Percentiles rank a stretch among this genome's conserved stretches.
phyloP scores from a whole-genome alignment of 2,329 filamentous ascomycete species.

The Calonectria henricotiae region DNA sequence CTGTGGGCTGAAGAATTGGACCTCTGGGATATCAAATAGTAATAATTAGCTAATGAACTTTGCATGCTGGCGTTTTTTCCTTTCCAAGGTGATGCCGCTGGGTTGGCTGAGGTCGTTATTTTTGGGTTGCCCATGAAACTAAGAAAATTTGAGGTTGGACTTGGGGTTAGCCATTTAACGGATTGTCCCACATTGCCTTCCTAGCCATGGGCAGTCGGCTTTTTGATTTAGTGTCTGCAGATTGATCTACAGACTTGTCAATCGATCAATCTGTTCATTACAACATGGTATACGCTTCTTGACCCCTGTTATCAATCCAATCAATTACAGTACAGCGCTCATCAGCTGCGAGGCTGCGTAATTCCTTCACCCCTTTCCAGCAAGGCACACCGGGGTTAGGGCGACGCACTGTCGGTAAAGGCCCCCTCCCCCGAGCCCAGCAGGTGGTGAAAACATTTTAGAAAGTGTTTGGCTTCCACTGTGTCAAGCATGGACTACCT shows the following conservation, averaged over 20 bases:
- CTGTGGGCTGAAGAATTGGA: too few species aligned
- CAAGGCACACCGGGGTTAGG: not conserved
- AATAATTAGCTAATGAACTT: not conserved
- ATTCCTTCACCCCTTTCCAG: slow-evolving; percentile 2
- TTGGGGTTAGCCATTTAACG: not conserved
- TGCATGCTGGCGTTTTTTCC: not conserved
- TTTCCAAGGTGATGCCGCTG: too few species aligned
- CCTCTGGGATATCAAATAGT: too few species aligned
- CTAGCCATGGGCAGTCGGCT: not conserved
- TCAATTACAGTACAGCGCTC: not conserved
- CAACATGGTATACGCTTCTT: not conserved
- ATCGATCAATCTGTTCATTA: not conserved
- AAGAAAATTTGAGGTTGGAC: not conserved
- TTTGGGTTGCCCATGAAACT: not conserved
- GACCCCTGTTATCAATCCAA: slow-evolving; percentile 17
- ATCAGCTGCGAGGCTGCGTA: not conserved
- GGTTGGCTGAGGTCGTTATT: not conserved
- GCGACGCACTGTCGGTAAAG: not conserved
- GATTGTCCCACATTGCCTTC: not conserved
- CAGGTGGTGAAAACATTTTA: not conserved
- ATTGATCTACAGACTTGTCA: not conserved
- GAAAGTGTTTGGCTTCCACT: not conserved
- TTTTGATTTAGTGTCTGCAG: not conserved
- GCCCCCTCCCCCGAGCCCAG: not conserved
- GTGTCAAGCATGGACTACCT: not conserved